Percentiles rank a stretch among this genome's conserved stretches.
These are phyloP conservation scores for Tagetes erecta DNA, from an alignment of 129 eudicot genomes.

Conservation along the genomic window DNA sequence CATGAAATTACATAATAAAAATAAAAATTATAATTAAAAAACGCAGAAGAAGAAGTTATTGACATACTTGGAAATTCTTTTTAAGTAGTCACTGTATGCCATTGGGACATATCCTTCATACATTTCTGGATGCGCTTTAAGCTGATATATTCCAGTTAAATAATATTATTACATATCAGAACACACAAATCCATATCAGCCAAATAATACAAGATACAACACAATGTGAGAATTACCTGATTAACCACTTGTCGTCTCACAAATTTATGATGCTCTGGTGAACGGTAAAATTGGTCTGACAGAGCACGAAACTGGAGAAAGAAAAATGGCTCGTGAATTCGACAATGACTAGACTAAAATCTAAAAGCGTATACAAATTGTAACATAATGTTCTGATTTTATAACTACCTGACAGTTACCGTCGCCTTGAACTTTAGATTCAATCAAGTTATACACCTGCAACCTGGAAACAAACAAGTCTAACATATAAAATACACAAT, in stretches of 20 bases:
- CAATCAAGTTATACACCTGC: constrained; percentile 74
- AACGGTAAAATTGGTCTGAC: constrained; percentile 89
- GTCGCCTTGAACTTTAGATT: constrained; percentile 88
- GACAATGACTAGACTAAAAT: not conserved
- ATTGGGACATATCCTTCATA: constrained; percentile 89
- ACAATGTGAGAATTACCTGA: constrained; percentile 50
- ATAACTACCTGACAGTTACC: constrained; percentile 85
- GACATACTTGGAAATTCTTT: constrained; percentile 66
- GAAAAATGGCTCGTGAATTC: not conserved
- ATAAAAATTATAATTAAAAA: not conserved
- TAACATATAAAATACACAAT: constrained; percentile 17
- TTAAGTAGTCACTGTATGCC: constrained; percentile 71
- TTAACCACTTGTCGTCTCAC: constrained; percentile 81
- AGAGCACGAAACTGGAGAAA: constrained; percentile 80
- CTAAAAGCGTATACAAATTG: not conserved
- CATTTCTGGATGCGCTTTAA: constrained; percentile 69
- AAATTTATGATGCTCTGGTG: constrained; percentile 93
- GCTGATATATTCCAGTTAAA: constrained; percentile 53
- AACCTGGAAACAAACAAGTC: constrained; percentile 53
- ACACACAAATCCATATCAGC: constrained; percentile 16
- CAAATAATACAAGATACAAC: constrained; percentile 8
- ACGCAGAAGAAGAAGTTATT: constrained; percentile 3
- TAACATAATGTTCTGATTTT: not conserved
- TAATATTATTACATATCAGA: constrained; percentile 23
- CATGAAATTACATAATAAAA: not conserved